Evolutionary conservation across 306 rosid species (phyloP), one percentile per base, ranked within the genome.

Genomic region (Gastrolobium villosum): DNA sequence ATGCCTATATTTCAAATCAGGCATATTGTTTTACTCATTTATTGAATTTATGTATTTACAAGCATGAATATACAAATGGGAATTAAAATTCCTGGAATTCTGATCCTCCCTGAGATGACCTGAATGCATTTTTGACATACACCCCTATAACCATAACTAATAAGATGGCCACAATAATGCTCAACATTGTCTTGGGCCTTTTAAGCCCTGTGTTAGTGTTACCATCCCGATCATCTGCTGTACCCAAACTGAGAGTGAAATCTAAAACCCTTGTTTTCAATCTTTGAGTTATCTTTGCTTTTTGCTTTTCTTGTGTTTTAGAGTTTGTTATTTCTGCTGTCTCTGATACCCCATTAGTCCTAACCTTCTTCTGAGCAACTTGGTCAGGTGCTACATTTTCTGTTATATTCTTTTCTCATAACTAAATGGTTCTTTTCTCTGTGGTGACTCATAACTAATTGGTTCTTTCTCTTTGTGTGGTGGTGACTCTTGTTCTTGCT

Each of bases 151-250:
- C 85, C 66, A 81, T 31, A 65, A 81, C 50, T 78, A 88, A 28
- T 44, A 85, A 64, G 32, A 60, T 50, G 11, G 75, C 81, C 50
- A 92, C 72, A 64, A 65, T 15, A 43, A 84, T 39, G 66, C 88
- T 92, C 5, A 82, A 10, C 87, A 81, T 63, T 40, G 63, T 57
- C 82, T 69, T 88, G 31, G 77, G 55, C 77, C 37, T 77, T 81
- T 11, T 82, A 11, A 53, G 5, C 26, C 61, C 54, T 40, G 50
- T 39, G 43, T 28, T 54, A 52, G 35, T 44, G 79, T 1, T 15
- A 32, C 76, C 77, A 73, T 71, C 67, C 49, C 11, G 53, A 43
- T 63, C 85, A 6, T 63, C 39, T 1, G 1, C 73, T 41, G 75
- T 15, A 14, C 35, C 36, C 9, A 45, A 45, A 52, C 75, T 75